Evolutionary conservation across 2,329 filamentous ascomycete species (phyloP).

Genomic region (Ceratocystis huliohia): DNA sequence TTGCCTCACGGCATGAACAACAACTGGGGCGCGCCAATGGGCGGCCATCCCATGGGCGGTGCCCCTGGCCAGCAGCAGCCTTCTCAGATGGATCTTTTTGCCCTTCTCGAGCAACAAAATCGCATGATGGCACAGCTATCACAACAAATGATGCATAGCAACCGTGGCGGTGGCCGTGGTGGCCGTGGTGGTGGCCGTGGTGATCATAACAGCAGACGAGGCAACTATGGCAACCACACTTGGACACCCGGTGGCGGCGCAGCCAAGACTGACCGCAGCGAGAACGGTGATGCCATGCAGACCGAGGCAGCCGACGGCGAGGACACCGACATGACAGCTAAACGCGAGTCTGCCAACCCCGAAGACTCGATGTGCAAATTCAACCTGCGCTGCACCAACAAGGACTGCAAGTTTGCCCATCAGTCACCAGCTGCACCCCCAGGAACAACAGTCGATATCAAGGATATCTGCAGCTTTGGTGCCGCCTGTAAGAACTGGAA

Average conservation of each 20-base stretch:
- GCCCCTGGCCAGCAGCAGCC: constrained; percentile 27
- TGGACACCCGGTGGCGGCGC: constrained; percentile 24
- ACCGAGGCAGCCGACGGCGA: constrained; percentile 31
- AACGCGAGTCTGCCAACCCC: constrained; percentile 43
- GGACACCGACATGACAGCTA: constrained; percentile 51
- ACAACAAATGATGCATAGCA: constrained; percentile 41
- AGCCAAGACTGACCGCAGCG: constrained; percentile 21
- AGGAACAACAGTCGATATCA: constrained; percentile 62
- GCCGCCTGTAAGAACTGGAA: constrained; percentile 93
- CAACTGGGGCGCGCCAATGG: constrained; percentile 27
- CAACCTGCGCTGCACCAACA: constrained; percentile 78
- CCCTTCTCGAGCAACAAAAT: constrained; percentile 77
- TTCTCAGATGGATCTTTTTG: constrained; percentile 48
- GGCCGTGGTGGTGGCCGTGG: constrained; percentile 50
- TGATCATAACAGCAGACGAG: constrained; percentile 41
- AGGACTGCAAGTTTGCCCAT: constrained; percentile 84
- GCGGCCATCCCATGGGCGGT: constrained; percentile 10
- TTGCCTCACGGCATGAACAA: constrained; percentile 30
- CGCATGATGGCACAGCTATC: constrained; percentile 71
- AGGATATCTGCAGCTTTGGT: constrained; percentile 70
- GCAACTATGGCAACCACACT: constrained; percentile 31
- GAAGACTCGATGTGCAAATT: constrained; percentile 71
- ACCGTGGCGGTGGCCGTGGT: constrained; percentile 31
- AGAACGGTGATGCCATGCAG: constrained; percentile 29
- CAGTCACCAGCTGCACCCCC: constrained; percentile 82